Conservation (phyloP, 2,329 filamentous ascomycete species). For the Albophoma yamanashiensis region DNA sequence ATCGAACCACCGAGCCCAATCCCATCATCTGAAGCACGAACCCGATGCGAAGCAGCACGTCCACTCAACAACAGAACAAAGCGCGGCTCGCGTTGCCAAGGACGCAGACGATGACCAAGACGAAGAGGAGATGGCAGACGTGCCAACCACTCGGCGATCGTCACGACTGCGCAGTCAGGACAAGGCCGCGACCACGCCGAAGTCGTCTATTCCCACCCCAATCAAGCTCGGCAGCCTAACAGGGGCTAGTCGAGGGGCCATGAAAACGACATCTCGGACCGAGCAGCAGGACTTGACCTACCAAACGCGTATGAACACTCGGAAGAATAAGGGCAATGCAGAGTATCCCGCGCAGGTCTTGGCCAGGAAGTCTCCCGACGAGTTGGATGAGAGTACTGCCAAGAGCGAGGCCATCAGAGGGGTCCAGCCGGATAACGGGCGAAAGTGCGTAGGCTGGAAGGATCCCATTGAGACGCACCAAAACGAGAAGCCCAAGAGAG, state of each 20-base stretch:
- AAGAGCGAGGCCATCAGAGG: constrained; percentile 2
- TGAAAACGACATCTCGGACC: constrained; percentile 8
- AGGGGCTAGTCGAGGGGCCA: constrained; percentile 10
- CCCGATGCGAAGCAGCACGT: not conserved
- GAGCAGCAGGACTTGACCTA: constrained; percentile 21
- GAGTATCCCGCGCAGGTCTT: constrained; percentile 23
- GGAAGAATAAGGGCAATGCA: constrained; percentile 22
- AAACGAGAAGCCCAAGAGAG: constrained; percentile 11
- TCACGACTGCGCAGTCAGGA: constrained; percentile 18
- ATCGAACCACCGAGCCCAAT: not conserved
- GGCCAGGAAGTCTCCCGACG: constrained; percentile 11
- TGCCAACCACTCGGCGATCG: constrained; percentile 17
- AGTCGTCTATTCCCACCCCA: constrained; percentile 23
- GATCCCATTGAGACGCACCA: constrained; percentile 19
- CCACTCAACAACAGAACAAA: not conserved
- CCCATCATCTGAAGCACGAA: constrained; percentile 1
- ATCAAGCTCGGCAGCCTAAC: constrained; percentile 19
- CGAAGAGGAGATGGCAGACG: constrained; percentile 7
- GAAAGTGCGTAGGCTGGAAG: constrained; percentile 23
- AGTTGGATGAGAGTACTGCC: constrained; percentile 5
- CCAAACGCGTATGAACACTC: constrained; percentile 23
- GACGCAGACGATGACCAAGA: constrained; percentile 3
- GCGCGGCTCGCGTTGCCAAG: not conserved
- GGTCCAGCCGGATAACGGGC: constrained; percentile 5
- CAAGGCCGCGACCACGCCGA: constrained; percentile 7